These are phyloP conservation scores for Glarea lozoyensis DNA, from an alignment of 495 filamentous ascomycete genomes.

Conservation along the genomic window DNA sequence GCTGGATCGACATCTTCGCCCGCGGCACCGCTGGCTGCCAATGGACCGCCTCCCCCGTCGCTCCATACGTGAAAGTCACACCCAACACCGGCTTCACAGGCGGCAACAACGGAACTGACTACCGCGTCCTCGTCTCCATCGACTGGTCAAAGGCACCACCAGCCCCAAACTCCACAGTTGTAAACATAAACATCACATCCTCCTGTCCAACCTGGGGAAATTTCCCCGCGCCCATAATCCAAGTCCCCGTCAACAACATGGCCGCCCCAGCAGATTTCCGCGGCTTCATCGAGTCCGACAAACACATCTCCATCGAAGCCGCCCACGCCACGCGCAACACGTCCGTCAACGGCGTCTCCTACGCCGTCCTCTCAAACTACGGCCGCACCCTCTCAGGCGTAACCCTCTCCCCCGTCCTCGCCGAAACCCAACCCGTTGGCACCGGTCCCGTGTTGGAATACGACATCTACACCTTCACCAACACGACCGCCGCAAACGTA, in stretches of 20 bases:
- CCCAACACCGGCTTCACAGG: conserved; percentile 45
- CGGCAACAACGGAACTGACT: conserved; percentile 37
- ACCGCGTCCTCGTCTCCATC: conserved; percentile 49
- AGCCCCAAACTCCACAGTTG: conserved; percentile 33
- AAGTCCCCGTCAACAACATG: conserved; percentile 49
- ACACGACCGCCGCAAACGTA: conserved; percentile 41
- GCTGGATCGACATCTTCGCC: conserved; percentile 61
- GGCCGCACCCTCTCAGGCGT: conserved; percentile 51
- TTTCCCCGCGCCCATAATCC: conserved; percentile 39
- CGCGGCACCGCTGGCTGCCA: conserved; percentile 48
- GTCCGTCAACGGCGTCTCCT: conserved; percentile 32
- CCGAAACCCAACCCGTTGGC: conserved; percentile 35
- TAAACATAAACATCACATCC: conserved; percentile 46
- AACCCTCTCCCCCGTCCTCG: conserved; percentile 43
- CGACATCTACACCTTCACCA: conserved; percentile 55
- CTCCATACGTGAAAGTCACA: conserved; percentile 49
- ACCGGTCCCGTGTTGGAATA: conserved; percentile 53
- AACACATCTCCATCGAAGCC: conserved; percentile 50
- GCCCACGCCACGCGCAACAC: conserved; percentile 40
- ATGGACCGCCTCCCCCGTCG: conserved; percentile 43
- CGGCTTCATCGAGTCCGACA: conserved; percentile 59
- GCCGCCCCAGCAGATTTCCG: conserved; percentile 43
- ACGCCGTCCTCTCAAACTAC: conserved; percentile 44
- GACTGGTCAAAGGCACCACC: conserved; percentile 50
- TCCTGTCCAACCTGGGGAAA: conserved; percentile 44